Base-by-base conservation (phyloP, 768 basidiomycete genomes). In the Rhodotorula babjevae region DNA sequence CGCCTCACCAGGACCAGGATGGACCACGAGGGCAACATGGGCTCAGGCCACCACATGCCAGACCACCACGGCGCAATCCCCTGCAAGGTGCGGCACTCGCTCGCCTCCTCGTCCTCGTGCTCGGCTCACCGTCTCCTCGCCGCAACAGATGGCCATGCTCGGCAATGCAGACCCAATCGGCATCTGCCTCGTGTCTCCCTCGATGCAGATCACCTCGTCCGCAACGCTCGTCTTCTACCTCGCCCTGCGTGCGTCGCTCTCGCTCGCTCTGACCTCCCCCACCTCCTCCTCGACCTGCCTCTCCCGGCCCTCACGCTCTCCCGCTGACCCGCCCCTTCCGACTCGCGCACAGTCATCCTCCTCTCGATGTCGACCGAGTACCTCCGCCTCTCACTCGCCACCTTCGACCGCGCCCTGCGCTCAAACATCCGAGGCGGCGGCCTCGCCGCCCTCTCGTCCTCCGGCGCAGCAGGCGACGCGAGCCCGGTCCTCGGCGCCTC, bases 351-450 rank as follows among this genome's bases (percentile, higher is more conserved):
- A 67, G 63, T 73, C 63, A 44, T 52, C 46, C n/a, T 59, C 53
- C 27, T 73, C 25, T 65, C 72, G 52, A 53, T 73, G 27, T 3
- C 44, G 11, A 65, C 59, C 53, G 72, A 73, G 42, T 73, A 60
- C 52, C 18, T 66, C n/a, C 63, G 72, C 42, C 55, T 73, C 23
- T 61, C 67, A 23, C 52, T 69, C 33, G 25, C 61, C 29, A 23
- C 72, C n/a, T 69, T 69, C 42, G 72, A 73, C 59, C 63, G 72
- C n/a, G 42, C 52, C 31, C 64, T 73, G 27, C 58, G 72, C 47
- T 65, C 67, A 31, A 61, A 65, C 55, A 65, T 65, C 49, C 58
- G 72, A 16, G 67, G 72, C 46, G 67, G 68, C 0, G 59, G 60
- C 8, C 55, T 59, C 29, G 33, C 46, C 25, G 44, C 61, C 19